Evolutionary conservation across 2,329 filamentous ascomycete species (phyloP), one percentile per base, ranked within the genome.

Genomic region (Trichoderma arundinaceum): DNA sequence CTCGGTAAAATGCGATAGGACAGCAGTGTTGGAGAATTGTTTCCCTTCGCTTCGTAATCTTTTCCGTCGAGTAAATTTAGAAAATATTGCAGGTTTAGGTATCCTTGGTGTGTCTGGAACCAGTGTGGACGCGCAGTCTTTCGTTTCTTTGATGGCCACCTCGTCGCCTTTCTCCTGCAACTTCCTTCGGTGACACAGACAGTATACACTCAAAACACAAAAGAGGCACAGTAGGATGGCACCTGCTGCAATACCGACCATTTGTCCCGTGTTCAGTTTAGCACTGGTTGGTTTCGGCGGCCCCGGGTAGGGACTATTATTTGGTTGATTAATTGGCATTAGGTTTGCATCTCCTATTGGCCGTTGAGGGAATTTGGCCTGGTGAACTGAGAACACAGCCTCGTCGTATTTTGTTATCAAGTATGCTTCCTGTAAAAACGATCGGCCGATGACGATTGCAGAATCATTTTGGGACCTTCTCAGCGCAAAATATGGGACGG

Each of bases 351-450:
- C 78, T 12, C 67, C 74, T 39, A 72, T 68, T 2, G 81, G 77
- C 12, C 80, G 73, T 53, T 77, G 69, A n/a, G 86, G 82, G 71
- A 86, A 84, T 58, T 72, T 71, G 9, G 86, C 86, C 70, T 87
- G 83, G 63, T 87, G 81, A 28, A 90, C 71, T 1, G 83, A 84
- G 72, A 86, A 88, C 12, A 74, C 74, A 15, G 75, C 78, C 41
- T 79, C 79, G 67, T 88, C 86, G 71, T 86, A 88, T 68, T 82
- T 82, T 32, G 82, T 85, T 38, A 86, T 80, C 6, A 88, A 74
- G 67, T 88, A 88, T 1, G 89, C 84, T 75, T 92, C 89, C 73
- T 92, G 90, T 62, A 92, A 77, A 69, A 92, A 92, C 0, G 86
- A 84, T 39, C 89, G 83, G 7, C 90, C 90, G 41, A 92, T 82